Percentiles rank a stretch among this genome's conserved stretches.
Evolutionary conservation across 805 yeast species (phyloP).

Genomic region (Scheffersomyces stipitis): DNA sequence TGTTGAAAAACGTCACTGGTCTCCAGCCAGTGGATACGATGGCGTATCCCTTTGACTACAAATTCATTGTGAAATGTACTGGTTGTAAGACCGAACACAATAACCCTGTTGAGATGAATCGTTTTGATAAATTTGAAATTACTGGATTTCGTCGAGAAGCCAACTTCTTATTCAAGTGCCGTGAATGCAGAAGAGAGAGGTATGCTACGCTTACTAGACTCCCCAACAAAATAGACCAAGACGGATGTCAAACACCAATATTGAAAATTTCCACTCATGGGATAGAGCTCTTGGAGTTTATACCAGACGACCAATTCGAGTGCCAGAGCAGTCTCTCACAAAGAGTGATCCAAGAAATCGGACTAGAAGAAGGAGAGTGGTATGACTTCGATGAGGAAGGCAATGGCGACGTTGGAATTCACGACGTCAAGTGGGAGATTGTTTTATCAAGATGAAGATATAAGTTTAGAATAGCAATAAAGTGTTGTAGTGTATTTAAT

Average conservation of each 20-base stretch:
- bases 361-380: conserved; percentile 5
- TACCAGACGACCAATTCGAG: conserved; percentile 8
- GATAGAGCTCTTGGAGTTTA: conserved; percentile 3
- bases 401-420: conserved; percentile 2
- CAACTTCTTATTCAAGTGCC: conserved; percentile 5
- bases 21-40: conserved; percentile 6
- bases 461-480: conserved; percentile 1
- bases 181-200: conserved; percentile 6
- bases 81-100: conserved; percentile 2
- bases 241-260: not conserved
- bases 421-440: conserved; percentile 4
- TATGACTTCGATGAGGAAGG: conserved; percentile 1
- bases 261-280: conserved; percentile 3
- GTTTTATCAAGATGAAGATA: conserved; percentile 1
- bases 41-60: conserved; percentile 7
- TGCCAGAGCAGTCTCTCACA: not conserved
- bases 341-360: conserved; percentile 3
- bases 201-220: conserved; percentile 3
- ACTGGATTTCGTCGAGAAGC: conserved; percentile 2
- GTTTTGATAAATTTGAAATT: not conserved
- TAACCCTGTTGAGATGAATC: conserved; percentile 6
- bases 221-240: not conserved
- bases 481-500: no score
- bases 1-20: conserved; percentile 1
- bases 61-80: conserved; percentile 3